Percentiles rank a stretch among this genome's conserved stretches.
phyloP scores from a whole-genome alignment of 352 stramenopile genomes.

The Phytophthora pinifolia region DNA sequence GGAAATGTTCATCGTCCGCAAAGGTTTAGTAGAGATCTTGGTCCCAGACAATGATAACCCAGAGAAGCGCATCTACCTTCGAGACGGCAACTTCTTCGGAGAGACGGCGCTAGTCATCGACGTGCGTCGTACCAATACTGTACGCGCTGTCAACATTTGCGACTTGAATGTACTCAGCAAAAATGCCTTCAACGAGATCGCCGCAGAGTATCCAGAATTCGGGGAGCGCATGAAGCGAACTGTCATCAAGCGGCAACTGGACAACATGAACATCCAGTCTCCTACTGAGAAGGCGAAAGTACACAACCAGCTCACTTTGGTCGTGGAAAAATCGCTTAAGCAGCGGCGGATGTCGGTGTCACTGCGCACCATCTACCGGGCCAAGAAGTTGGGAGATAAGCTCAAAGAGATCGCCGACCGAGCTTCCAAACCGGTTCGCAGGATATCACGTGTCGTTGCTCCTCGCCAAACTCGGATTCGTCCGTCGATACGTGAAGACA shows the following conservation, averaged over 20 bases:
- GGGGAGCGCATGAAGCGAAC: constrained; percentile 80
- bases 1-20: constrained; percentile 89
- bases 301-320: constrained; percentile 72
- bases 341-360: constrained; percentile 70
- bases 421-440: constrained; percentile 34
- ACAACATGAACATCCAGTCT: constrained; percentile 87
- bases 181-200: constrained; percentile 77
- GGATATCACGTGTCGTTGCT: constrained; percentile 21
- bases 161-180: constrained; percentile 83
- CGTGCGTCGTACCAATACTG: constrained; percentile 74
- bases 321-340: constrained; percentile 82
- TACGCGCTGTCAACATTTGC: constrained; percentile 76
- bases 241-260: constrained; percentile 77
- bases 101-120: constrained; percentile 81
- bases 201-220: constrained; percentile 78
- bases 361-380: constrained; percentile 71
- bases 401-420: constrained; percentile 82
- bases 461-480: constrained; percentile 19
- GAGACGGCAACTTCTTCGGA: constrained; percentile 78
- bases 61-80: constrained; percentile 71
- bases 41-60: constrained; percentile 48
- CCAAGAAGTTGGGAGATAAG: constrained; percentile 80
- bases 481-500: constrained; percentile 26
- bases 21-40: constrained; percentile 78
- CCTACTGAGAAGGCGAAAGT: constrained; percentile 71